Percentiles rank a stretch among this genome's conserved stretches.
Conservation (phyloP, 1,284 basidiomycete species). For the Cryptococcus neoformans region DNA sequence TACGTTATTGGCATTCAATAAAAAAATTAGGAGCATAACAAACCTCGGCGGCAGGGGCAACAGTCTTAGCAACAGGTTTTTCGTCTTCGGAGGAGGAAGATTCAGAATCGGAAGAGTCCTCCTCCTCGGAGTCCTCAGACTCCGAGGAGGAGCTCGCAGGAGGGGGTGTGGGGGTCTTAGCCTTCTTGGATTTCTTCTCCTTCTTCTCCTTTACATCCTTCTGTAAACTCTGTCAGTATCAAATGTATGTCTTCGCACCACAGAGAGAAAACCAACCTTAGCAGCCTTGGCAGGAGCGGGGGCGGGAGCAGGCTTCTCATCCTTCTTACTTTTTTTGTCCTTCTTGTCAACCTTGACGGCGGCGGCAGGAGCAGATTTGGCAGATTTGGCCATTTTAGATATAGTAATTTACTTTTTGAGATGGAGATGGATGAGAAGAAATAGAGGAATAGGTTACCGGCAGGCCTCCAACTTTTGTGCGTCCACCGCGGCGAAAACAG, state of each 20-base stretch:
- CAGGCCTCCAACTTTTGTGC: not conserved
- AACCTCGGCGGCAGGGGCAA: slow-evolving; percentile 18
- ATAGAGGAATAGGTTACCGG: not conserved
- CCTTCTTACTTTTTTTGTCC: slow-evolving; percentile 47
- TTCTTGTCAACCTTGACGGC: slow-evolving; percentile 46
- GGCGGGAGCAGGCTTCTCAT: slow-evolving; percentile 23
- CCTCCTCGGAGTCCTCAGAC: slow-evolving; percentile 20
- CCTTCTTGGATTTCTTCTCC: slow-evolving; percentile 49
- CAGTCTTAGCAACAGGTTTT: slow-evolving; percentile 44
- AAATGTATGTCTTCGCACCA: not conserved
- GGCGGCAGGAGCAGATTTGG: slow-evolving; percentile 47
- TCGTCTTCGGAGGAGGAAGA: slow-evolving; percentile 39
- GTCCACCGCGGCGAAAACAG: not conserved
- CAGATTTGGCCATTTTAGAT: slow-evolving; percentile 48
- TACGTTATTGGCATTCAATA: not conserved
- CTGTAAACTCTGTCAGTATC: not conserved
- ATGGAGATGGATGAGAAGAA: slow-evolving; percentile 5
- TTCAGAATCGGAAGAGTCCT: slow-evolving; percentile 25
- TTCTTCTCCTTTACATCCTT: slow-evolving; percentile 30
- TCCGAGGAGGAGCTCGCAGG: slow-evolving; percentile 26
- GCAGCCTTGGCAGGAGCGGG: slow-evolving; percentile 17
- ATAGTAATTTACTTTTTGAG: not conserved
- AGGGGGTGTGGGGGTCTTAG: slow-evolving; percentile 49
- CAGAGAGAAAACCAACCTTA: slow-evolving; percentile 16
- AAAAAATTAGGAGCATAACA: not conserved